Evolutionary conservation across 2,329 filamentous ascomycete species (phyloP).

Genomic region (Rosellinia necatrix): DNA sequence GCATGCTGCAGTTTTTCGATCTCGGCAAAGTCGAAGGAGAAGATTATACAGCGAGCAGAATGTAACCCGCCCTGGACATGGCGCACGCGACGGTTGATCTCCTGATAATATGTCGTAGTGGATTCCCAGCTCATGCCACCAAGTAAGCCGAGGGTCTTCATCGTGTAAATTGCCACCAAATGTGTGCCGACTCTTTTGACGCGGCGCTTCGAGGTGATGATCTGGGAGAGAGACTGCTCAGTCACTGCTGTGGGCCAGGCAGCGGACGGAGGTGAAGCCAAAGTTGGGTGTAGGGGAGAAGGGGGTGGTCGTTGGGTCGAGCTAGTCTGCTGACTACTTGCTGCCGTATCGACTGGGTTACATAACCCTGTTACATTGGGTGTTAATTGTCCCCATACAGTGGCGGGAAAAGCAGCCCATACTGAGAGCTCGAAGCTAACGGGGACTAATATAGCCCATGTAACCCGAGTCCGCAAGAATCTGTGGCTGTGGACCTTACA

Average conservation of each 20-base stretch:
- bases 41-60: constrained; percentile 28
- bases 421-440: constrained; percentile 1
- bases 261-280: not conserved
- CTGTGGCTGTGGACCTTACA: not conserved
- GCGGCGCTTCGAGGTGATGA: no score
- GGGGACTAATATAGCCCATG: not conserved
- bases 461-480: not conserved
- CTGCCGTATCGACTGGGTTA: no score
- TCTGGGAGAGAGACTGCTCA: not conserved
- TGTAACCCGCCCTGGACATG: constrained; percentile 25
- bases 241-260: not conserved
- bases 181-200: not conserved
- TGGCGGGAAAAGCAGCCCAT: not conserved
- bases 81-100: constrained; percentile 29
- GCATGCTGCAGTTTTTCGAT: constrained; percentile 25
- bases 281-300: not conserved
- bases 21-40: constrained; percentile 30
- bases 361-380: no score
- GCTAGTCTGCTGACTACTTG: constrained; percentile 6
- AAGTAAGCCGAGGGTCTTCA: constrained; percentile 28
- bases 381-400: constrained; percentile 11
- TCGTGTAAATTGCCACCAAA: not conserved
- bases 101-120: constrained; percentile 29
- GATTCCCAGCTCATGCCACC: constrained; percentile 32
- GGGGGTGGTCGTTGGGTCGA: not conserved